phyloP scores from a whole-genome alignment of 495 filamentous ascomycete genomes.

The Podospora sp. region DNA sequence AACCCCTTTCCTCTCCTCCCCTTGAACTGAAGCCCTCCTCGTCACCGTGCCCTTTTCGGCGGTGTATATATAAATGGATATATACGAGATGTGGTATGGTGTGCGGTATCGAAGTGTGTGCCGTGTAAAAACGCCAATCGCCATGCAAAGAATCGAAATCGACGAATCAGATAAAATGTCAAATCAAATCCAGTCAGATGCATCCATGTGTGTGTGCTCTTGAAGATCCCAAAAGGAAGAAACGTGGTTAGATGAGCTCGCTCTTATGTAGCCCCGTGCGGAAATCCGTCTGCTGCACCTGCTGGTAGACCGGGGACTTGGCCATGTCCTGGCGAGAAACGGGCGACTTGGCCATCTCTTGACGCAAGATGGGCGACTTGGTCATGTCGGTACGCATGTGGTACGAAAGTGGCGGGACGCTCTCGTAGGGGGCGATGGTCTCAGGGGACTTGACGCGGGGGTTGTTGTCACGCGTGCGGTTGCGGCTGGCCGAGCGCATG shows the following conservation, averaged over 20 bases:
- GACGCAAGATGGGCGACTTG: conserved; percentile 13
- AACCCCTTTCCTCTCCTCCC: background rate
- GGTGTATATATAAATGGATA: background rate
- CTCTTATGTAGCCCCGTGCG: background rate
- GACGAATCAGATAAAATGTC: background rate
- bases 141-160: background rate
- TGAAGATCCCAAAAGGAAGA: background rate
- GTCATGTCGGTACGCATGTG: conserved; percentile 31
- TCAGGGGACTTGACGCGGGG: conserved; percentile 45
- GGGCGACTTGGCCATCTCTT: conserved; percentile 8
- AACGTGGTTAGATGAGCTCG: conserved; percentile 1
- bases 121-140: background rate
- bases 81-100: background rate
- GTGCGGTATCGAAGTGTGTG: background rate
- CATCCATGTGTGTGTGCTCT: background rate
- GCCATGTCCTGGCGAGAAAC: background rate
- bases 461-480: conserved; percentile 29
- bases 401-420: conserved; percentile 42
- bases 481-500: conserved; percentile 67
- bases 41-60: background rate
- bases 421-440: conserved; percentile 58
- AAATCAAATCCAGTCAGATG: background rate
- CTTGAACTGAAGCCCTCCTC: background rate
- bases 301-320: background rate
- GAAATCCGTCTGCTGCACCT: background rate